A percentile compares a stretch with the other conserved stretches of the same genome.
phyloP scores from a whole-genome alignment of 176 grass and related monocot species.

The Elaeis guineensis region DNA sequence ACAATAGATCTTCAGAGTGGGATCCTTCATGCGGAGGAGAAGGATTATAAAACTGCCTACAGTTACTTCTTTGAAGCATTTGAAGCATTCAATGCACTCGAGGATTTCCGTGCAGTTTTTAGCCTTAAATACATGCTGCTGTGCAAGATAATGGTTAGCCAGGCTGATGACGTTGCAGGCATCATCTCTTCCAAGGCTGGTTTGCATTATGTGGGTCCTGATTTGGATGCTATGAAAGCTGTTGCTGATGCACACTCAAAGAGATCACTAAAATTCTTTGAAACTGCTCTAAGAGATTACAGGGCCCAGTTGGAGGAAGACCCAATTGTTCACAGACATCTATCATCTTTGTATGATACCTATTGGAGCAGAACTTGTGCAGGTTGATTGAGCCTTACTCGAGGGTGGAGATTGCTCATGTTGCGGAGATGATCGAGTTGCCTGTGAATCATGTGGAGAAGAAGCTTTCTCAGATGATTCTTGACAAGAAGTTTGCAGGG shows the following conservation, averaged over 20 bases:
- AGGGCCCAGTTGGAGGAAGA: conserved; percentile 67
- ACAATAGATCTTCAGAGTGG: conserved; percentile 90
- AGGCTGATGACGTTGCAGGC: conserved; percentile 70
- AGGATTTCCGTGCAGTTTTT: conserved; percentile 53
- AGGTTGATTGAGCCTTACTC: conserved; percentile 76
- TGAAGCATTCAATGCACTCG: conserved; percentile 61
- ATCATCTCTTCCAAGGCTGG: conserved; percentile 73
- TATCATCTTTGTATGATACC: conserved; percentile 77
- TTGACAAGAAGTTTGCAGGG: conserved; percentile 80
- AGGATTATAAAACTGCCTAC: conserved; percentile 85
- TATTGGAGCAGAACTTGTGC: conserved; percentile 78
- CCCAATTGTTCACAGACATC: conserved; percentile 72
- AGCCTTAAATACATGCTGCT: conserved; percentile 91
- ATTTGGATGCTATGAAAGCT: conserved; percentile 93
- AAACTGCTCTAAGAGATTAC: conserved; percentile 61
- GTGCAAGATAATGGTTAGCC: conserved; percentile 95
- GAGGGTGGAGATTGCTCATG: conserved; percentile 61
- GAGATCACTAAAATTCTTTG: conserved; percentile 70
- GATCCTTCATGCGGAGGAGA: conserved; percentile 89
- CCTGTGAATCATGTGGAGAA: conserved; percentile 62
- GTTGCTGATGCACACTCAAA: conserved; percentile 62
- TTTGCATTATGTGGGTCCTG: conserved; percentile 60
- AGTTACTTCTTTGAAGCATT: conserved; percentile 93
- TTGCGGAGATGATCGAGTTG: conserved; percentile 73
- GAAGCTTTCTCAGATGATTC: conserved; percentile 79